Evolutionary conservation across 306 rosid species (phyloP), one percentile per base, ranked within the genome.

Genomic region (Medicago ruthenica): DNA sequence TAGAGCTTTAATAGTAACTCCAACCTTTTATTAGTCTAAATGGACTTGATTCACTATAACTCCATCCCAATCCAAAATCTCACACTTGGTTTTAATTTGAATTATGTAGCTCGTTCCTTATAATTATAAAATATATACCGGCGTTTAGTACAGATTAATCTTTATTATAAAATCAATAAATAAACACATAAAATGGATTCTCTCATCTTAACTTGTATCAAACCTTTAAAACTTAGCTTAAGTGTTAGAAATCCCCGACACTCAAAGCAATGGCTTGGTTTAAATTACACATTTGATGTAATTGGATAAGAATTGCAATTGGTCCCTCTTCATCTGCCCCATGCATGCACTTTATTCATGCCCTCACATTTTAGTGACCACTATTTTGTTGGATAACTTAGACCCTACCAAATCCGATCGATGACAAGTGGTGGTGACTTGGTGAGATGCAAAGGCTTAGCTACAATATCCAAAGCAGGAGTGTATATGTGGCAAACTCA

Each of bases 401-500:
- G 70, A 41, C 59, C 74, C 79, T 72, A 66, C 85, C 53, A 67
- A 75, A 67, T 67, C 73, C 50, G 64, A 48, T 67, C 50, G 64
- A 48, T 67, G 54, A 27, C 73, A 40, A 27, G 51, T 47, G 82
- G 73, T 67, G 79, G 18, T 76, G 85, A 76, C 50, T 63, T 8
- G 13, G 53, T 6, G 18, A 55, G 66, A 63, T 48, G 34, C 42
- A 45, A 54, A 6, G 45, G 81, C 47, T 62, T 64, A 70, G 72
- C 66, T 53, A 66, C 58, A 58, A 31, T 12, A 50, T 18, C 70
- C 60, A 27, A 34, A 40, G 66, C 5, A 7, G 37, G 37, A 34
- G 37, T 34, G 37, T 76, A 13, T 76, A 37, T 76, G 79, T 82
- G 85, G 75, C 82, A 71, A 57, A 71, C 79, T 82, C 82, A 71